These are phyloP conservation scores for Reutealis trisperma DNA, from an alignment of 345 rosid species.

Conservation along the genomic window DNA sequence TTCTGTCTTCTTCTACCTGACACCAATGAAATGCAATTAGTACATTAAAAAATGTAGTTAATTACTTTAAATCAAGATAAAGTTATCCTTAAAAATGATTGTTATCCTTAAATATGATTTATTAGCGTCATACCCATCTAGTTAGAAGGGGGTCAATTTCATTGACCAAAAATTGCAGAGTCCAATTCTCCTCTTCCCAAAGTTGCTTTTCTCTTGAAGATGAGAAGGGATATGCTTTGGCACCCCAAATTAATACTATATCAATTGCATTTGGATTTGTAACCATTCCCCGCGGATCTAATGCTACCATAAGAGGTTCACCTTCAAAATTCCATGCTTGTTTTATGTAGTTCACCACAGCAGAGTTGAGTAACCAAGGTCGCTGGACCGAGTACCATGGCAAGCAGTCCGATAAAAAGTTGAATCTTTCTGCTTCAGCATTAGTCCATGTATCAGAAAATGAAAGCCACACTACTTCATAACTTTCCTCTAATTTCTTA, in stretches of 20 bases:
- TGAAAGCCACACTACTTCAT: conserved; percentile 60
- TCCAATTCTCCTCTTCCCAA: conserved; percentile 65
- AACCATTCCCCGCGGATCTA: conserved; percentile 55
- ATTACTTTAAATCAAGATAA: background rate
- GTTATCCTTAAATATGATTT: background rate
- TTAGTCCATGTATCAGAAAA: conserved; percentile 54
- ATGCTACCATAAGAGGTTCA: conserved; percentile 51
- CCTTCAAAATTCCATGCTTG: conserved; percentile 55
- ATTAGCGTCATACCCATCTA: conserved; percentile 47
- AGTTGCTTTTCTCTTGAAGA: conserved; percentile 58
- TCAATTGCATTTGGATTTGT: conserved; percentile 65
- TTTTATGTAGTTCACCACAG: conserved; percentile 47
- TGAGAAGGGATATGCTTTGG: conserved; percentile 71
- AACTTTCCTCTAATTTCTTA: conserved; percentile 37
- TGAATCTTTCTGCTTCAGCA: conserved; percentile 43
- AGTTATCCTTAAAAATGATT: background rate
- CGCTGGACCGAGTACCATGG: conserved; percentile 64
- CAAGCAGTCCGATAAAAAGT: conserved; percentile 44
- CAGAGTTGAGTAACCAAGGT: conserved; percentile 56
- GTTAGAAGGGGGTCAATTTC: conserved; percentile 53
- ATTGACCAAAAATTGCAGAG: conserved; percentile 47
- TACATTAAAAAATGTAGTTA: background rate
- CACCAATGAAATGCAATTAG: conserved; percentile 15
- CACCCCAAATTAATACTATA: conserved; percentile 78
- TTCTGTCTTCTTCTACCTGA: conserved; percentile 65